phyloP scores from a whole-genome alignment of 495 filamentous ascomycete species.

The Elasticomyces elasticus region DNA sequence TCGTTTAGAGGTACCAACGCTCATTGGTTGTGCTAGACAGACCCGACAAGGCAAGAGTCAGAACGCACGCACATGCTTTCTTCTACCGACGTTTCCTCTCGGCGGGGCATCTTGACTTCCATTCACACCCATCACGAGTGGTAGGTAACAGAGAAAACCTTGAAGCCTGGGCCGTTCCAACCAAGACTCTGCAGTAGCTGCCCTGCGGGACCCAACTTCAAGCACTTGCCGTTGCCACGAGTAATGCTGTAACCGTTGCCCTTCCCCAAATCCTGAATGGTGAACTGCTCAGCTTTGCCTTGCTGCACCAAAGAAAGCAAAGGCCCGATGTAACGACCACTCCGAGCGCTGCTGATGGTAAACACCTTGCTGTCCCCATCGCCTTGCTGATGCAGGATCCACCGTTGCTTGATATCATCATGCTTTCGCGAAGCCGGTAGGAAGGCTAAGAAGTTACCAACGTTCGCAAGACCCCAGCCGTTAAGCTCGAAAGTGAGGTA shows the following conservation, averaged over 20 bases:
- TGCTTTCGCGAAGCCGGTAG: constrained; percentile 31
- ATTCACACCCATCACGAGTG: too few relatives aligned
- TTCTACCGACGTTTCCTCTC: too few relatives aligned
- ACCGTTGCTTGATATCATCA: constrained; percentile 36
- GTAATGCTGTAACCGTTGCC: not conserved
- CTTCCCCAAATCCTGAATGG: not conserved
- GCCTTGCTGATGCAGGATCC: constrained; percentile 38
- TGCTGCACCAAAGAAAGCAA: not conserved
- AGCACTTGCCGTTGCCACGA: not conserved
- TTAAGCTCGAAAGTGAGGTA: constrained; percentile 19
- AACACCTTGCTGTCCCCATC: constrained; percentile 26
- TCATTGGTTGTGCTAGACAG: too few relatives aligned
- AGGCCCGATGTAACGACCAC: constrained; percentile 37
- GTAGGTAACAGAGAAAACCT: not conserved
- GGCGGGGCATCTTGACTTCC: too few relatives aligned
- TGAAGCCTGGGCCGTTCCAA: not conserved
- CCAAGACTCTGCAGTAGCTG: not conserved
- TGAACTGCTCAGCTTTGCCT: not conserved
- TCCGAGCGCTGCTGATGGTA: constrained; percentile 39
- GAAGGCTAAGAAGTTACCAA: constrained; percentile 23
- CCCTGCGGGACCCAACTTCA: too few relatives aligned
- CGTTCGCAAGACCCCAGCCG: constrained; percentile 4
- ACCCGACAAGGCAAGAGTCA: too few relatives aligned
- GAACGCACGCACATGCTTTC: too few relatives aligned
- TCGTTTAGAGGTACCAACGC: too few relatives aligned